A percentile compares a stretch with the other conserved stretches of the same genome.
These are phyloP conservation scores for Ceratocystis eucalypticola DNA, from an alignment of 2,329 filamentous ascomycete species.

Conservation along the genomic window DNA sequence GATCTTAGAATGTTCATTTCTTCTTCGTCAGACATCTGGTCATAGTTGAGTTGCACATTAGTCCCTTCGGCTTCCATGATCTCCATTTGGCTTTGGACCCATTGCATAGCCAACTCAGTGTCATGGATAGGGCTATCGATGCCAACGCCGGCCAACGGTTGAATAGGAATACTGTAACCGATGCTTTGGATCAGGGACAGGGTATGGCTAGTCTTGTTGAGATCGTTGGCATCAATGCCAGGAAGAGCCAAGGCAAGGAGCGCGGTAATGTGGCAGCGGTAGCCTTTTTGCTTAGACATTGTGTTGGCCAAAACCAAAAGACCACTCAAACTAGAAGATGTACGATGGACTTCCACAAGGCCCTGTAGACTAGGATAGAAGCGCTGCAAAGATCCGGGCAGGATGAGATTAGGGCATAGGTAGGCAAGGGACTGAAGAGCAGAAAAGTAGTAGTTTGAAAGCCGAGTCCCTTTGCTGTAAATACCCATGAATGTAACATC, in stretches of 20 bases:
- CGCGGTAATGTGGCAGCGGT: conserved; percentile 88
- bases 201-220: conserved; percentile 91
- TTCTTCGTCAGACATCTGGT: conserved; percentile 69
- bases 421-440: conserved; percentile 81
- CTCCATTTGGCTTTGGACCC: conserved; percentile 90
- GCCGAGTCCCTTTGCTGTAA: conserved; percentile 85
- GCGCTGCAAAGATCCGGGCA: conserved; percentile 83
- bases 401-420: conserved; percentile 77
- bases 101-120: conserved; percentile 69
- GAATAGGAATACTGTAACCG: conserved; percentile 89
- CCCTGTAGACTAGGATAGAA: conserved; percentile 97
- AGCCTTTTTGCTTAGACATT: conserved; percentile 89
- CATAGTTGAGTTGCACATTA: conserved; percentile 74
- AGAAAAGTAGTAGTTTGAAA: conserved; percentile 82
- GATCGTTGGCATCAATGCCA: conserved; percentile 92
- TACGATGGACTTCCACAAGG: conserved; percentile 90
- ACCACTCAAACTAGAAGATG: conserved; percentile 81
- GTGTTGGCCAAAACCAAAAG: conserved; percentile 83
- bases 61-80: conserved; percentile 82
- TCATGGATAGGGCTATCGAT: conserved; percentile 55
- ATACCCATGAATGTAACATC: conserved; percentile 98
- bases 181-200: conserved; percentile 91
- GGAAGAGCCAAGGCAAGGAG: conserved; percentile 84
- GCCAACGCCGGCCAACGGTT: conserved; percentile 52
- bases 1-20: conserved; percentile 82